A percentile compares a stretch with the other conserved stretches of the same genome.
phyloP scores from a whole-genome alignment of 345 rosid genomes.

The Rhodomyrtus tomentosa region DNA sequence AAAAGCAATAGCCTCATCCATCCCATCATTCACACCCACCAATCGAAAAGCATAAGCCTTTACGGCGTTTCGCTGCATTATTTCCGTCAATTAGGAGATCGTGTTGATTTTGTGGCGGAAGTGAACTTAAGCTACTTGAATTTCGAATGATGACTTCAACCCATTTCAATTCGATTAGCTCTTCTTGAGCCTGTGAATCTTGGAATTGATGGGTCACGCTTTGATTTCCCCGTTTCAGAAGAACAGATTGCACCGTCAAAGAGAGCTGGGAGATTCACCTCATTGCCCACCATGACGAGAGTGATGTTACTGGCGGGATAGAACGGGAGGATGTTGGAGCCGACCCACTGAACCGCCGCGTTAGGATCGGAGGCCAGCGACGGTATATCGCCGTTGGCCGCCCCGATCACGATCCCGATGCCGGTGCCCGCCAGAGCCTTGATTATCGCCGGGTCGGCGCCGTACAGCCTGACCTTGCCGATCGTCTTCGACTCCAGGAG shows the following conservation, averaged over 20 bases:
- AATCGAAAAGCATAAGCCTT: not conserved
- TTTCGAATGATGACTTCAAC: not conserved
- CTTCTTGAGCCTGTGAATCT: not conserved
- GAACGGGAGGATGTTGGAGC: constrained; percentile 55
- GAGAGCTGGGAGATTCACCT: constrained; percentile 22
- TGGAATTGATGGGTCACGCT: not conserved
- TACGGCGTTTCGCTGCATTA: not conserved
- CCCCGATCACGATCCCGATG: constrained; percentile 68
- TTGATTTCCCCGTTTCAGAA: not conserved
- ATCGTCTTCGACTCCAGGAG: constrained; percentile 67
- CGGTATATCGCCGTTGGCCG: constrained; percentile 66
- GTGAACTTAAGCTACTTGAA: not conserved
- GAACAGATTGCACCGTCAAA: not conserved
- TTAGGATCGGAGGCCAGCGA: constrained; percentile 72
- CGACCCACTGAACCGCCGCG: constrained; percentile 67
- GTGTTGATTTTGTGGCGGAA: not conserved
- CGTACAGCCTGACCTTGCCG: constrained; percentile 68
- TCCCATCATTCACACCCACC: not conserved
- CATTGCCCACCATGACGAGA: constrained; percentile 84
- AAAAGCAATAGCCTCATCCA: not conserved
- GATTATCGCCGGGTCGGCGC: constrained; percentile 73
- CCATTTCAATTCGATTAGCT: not conserved
- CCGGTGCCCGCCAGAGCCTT: constrained; percentile 71
- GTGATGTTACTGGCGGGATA: constrained; percentile 80
- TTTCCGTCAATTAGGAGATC: not conserved